A percentile compares a stretch with the other conserved stretches of the same genome.
Evolutionary conservation across 345 rosid genomes (phyloP).

Genomic region (Raphanus raphanistrum): DNA sequence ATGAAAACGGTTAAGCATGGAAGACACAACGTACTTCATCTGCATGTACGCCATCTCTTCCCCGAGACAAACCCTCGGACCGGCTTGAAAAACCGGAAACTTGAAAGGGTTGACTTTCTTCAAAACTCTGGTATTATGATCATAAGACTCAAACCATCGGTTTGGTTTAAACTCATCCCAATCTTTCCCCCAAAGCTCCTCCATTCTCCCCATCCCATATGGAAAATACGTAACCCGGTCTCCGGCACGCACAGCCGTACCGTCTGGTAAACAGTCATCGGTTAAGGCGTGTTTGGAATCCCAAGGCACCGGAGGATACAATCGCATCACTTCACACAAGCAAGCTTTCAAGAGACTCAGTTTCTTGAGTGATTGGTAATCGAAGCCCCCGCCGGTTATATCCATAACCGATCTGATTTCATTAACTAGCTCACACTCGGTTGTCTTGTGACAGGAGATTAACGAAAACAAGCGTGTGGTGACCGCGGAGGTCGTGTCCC

Average conservation of each 20-base stretch:
- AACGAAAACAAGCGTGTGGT: slow-evolving; percentile 68
- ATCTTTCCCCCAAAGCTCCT: slow-evolving; percentile 72
- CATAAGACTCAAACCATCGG: slow-evolving; percentile 52
- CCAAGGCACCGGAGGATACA: slow-evolving; percentile 78
- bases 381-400: slow-evolving; percentile 15
- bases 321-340: slow-evolving; percentile 66
- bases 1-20: slow-evolving; percentile 41
- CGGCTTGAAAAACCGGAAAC: slow-evolving; percentile 75
- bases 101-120: slow-evolving; percentile 54
- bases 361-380: slow-evolving; percentile 46
- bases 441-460: slow-evolving; percentile 42
- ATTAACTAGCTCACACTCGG: slow-evolving; percentile 39
- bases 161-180: slow-evolving; percentile 60
- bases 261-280: slow-evolving; percentile 65
- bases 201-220: slow-evolving; percentile 92
- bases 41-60: slow-evolving; percentile 77
- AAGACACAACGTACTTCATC: slow-evolving; percentile 62
- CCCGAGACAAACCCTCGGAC: slow-evolving; percentile 75
- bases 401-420: slow-evolving; percentile 41
- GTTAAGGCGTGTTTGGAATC: slow-evolving; percentile 60
- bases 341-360: slow-evolving; percentile 55
- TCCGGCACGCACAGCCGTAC: slow-evolving; percentile 61
- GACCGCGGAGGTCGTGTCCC: slow-evolving; percentile 70
- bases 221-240: slow-evolving; percentile 86
- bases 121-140: slow-evolving; percentile 27